These are phyloP conservation scores for Buddleja alternifolia DNA, from an alignment of 257 asterid species.

Conservation along the genomic window DNA sequence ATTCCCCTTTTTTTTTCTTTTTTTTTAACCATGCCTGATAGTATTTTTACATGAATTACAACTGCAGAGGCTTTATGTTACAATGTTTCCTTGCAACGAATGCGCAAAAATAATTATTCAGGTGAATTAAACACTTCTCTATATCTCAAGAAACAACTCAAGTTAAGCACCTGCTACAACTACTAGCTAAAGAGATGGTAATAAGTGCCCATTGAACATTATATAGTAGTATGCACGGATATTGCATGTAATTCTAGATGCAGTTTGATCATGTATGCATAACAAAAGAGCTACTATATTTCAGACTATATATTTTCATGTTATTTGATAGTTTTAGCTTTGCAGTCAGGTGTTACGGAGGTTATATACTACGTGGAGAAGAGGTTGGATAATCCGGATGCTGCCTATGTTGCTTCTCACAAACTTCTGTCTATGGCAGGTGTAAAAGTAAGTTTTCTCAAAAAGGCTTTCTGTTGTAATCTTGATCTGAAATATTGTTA, in stretches of 20 bases:
- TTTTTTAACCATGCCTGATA: conserved; percentile 21
- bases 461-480: conserved; percentile 19
- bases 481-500: conserved; percentile 20
- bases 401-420: conserved; percentile 76
- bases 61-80: conserved; percentile 88
- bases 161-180: neutral
- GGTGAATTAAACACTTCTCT: conserved; percentile 42
- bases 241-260: no score
- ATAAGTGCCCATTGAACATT: neutral
- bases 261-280: neutral
- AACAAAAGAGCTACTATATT: neutral
- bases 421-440: conserved; percentile 84
- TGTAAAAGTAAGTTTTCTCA: conserved; percentile 65
- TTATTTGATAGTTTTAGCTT: conserved; percentile 24
- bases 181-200: neutral
- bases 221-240: neutral
- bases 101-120: conserved; percentile 93
- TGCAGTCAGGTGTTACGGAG: conserved; percentile 93
- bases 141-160: conserved; percentile 7
- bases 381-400: conserved; percentile 59
- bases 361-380: conserved; percentile 86
- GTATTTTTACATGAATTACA: conserved; percentile 23
- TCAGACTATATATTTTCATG: neutral
- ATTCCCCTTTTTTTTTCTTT: neutral
- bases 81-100: conserved; percentile 97